Evolutionary conservation across 257 asterid genomes (phyloP), one percentile per base, ranked within the genome.

Genomic region (Solanum neorickii): DNA sequence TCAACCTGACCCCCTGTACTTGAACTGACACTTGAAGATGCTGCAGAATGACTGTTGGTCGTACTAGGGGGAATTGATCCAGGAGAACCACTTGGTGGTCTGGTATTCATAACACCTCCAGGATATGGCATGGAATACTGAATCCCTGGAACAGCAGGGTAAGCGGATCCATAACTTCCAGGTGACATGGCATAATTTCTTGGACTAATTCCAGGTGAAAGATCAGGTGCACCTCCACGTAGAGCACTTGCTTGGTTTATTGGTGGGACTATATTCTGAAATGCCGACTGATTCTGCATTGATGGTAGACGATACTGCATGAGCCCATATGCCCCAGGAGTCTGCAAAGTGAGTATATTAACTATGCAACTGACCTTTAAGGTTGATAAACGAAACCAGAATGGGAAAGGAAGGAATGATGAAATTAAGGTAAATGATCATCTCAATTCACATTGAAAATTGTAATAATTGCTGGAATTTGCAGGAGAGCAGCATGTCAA

Each of bases 301-400:
- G 91, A 90, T 66, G 96, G 96, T 87, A 92, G 89, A 88, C 98
- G 98, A 93, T 95, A 96, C 90, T 90, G 99, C 95, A 96, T 83
- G 92, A 96, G 91, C 60, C 98, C 98, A 91, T 93, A 96, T 52
- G 96, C 82, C 88, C 98, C 97, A 66, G 95, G 94, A 92, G 96
- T 91, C 99, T 96, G 93, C 90, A 91, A 89, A 90, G 89, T 89
- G 87, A 92, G 92, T 85, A 90, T 83, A 89, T 87, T 87, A 88
- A 88, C 86, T 87, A 33, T 89, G 84, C 88, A 90, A 90, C 83
- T 86, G 88, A 88, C 68, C 89, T 83, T 88, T 85, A 82, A 88
- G 88, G 87, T 33, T 87, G 87, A 87, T 85, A 82, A 88, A 75
- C 87, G 76, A 86, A 83, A 86, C 76, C 80, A 41, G 87, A 86